A percentile compares a stretch with the other conserved stretches of the same genome.
phyloP scores from a whole-genome alignment of 2,329 filamentous ascomycete species.

The Neocatenulostroma microsporum region DNA sequence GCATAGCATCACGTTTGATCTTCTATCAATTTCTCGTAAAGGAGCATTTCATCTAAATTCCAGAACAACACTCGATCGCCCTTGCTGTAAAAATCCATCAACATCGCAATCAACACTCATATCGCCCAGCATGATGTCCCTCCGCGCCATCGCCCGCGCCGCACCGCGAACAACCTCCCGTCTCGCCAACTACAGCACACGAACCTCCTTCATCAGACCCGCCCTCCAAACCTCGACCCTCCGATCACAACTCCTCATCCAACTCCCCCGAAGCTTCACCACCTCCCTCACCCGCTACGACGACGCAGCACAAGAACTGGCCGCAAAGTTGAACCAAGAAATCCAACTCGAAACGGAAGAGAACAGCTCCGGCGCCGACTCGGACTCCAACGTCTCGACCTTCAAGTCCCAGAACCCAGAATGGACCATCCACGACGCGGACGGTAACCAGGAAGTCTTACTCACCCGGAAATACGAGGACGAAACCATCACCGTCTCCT shows the following conservation, averaged over 20 bases:
- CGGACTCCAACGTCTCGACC: slow-evolving; percentile 61
- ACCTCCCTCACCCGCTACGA: slow-evolving; percentile 33
- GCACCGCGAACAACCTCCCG: slow-evolving; percentile 38
- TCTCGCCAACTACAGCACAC: slow-evolving; percentile 32
- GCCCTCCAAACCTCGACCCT: slow-evolving; percentile 15
- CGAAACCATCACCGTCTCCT: slow-evolving; percentile 77
- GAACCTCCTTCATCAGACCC: slow-evolving; percentile 31
- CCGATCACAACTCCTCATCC: slow-evolving; percentile 12
- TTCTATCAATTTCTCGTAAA: too few species aligned
- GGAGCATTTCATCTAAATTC: not conserved
- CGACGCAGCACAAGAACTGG: slow-evolving; percentile 66
- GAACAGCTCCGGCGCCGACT: slow-evolving; percentile 47
- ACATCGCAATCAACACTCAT: not conserved
- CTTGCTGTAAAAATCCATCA: not conserved
- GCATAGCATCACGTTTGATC: too few species aligned
- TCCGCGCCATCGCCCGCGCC: slow-evolving; percentile 39
- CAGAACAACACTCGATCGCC: not conserved
- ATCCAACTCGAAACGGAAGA: slow-evolving; percentile 76
- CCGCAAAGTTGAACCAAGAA: slow-evolving; percentile 78
- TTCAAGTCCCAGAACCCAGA: slow-evolving; percentile 72
- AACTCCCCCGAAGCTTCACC: slow-evolving; percentile 34
- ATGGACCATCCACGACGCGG: slow-evolving; percentile 66
- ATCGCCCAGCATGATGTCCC: slow-evolving; percentile 35
- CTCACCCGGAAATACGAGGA: slow-evolving; percentile 76
- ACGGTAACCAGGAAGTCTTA: slow-evolving; percentile 80